Evolutionary conservation across 2,329 filamentous ascomycete species (phyloP).

Genomic region (Trichoderma hamatum): DNA sequence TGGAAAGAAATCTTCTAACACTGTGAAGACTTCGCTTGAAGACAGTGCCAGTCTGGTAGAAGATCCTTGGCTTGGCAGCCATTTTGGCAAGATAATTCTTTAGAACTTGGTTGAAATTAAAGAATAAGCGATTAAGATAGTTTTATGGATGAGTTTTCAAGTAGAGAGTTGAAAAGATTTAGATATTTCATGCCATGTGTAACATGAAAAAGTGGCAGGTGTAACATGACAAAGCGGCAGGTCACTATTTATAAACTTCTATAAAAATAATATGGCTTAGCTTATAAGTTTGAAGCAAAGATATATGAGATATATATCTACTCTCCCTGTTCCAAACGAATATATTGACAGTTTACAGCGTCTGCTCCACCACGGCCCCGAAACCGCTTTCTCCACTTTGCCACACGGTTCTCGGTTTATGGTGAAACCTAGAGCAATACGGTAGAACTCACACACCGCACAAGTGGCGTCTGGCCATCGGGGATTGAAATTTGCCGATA

Average conservation of each 20-base stretch:
- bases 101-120: background rate
- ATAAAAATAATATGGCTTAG: background rate
- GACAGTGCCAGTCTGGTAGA: background rate
- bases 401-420: background rate
- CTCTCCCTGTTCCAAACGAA: background rate
- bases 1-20: slow-evolving; percentile 78
- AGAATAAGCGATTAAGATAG: background rate
- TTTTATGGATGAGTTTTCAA: background rate
- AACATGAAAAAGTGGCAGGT: background rate
- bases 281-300: background rate
- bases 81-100: background rate
- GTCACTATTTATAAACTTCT: background rate
- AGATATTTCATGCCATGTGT: background rate
- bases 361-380: background rate
- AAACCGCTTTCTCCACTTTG: background rate
- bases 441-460: background rate
- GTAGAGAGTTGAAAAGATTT: background rate
- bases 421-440: background rate
- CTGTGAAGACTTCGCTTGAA: slow-evolving; percentile 35
- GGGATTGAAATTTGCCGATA: background rate
- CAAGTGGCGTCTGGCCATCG: background rate
- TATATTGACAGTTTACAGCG: background rate
- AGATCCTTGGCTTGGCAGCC: background rate
- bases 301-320: background rate
- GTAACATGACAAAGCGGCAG: background rate